Percentiles rank a stretch among this genome's conserved stretches.
Evolutionary conservation across 768 basidiomycete genomes (phyloP).

Genomic region (Hebeloma cylindrosporum): DNA sequence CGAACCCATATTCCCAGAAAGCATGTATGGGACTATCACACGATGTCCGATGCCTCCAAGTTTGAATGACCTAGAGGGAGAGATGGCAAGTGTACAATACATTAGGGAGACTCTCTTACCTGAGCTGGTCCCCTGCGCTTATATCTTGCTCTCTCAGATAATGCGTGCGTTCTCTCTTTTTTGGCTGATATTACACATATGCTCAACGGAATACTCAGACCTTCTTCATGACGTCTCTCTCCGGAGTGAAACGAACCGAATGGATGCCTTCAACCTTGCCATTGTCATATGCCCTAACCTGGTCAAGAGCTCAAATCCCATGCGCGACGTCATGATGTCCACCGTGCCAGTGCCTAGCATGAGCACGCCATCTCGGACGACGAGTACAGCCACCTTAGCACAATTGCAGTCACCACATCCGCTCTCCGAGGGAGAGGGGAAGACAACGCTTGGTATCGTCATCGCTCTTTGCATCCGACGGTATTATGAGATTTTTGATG

Average conservation of each 20-base stretch:
- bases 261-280: slow-evolving; percentile 84
- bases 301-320: slow-evolving; percentile 64
- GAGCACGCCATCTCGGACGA: background rate
- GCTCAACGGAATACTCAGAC: slow-evolving; percentile 42
- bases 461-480: slow-evolving; percentile 77
- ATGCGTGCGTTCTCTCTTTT: slow-evolving; percentile 46
- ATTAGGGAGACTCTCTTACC: slow-evolving; percentile 70
- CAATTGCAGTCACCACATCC: slow-evolving; percentile 15
- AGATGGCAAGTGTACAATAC: slow-evolving; percentile 60
- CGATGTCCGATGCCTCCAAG: slow-evolving; percentile 60
- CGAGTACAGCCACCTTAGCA: slow-evolving; percentile 2
- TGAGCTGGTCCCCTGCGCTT: slow-evolving; percentile 65
- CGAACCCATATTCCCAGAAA: slow-evolving; percentile 74
- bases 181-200: background rate
- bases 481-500: slow-evolving; percentile 87
- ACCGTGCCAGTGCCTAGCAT: slow-evolving; percentile 46
- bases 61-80: slow-evolving; percentile 37
- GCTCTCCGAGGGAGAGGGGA: slow-evolving; percentile 39
- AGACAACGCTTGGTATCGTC: slow-evolving; percentile 67
- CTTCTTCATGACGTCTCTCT: slow-evolving; percentile 78
- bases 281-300: slow-evolving; percentile 81
- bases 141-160: slow-evolving; percentile 71
- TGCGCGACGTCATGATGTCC: slow-evolving; percentile 76
- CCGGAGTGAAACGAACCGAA: slow-evolving; percentile 63
- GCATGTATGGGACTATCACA: slow-evolving; percentile 60